Base-by-base conservation (phyloP, 768 basidiomycete species). In the Cyclocybe cylindracea region DNA sequence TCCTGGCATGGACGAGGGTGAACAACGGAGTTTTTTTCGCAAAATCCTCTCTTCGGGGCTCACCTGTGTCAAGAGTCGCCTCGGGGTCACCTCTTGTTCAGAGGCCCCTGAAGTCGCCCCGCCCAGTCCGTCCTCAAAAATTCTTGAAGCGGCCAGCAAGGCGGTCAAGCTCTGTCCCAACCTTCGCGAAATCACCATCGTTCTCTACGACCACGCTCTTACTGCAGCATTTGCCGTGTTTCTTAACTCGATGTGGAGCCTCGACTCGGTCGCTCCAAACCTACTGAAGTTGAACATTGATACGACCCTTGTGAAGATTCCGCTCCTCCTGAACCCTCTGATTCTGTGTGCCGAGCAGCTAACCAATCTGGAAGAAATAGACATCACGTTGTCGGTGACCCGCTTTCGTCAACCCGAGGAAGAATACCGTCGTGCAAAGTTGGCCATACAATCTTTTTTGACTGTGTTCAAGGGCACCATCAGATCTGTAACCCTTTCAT, bases 201-300 rank as follows among this genome's bases (percentile, higher is more conserved):
- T 63, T 9, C 48, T 70, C 19, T 58, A 64, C 41, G 65, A 67
- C 37, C 60, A 67, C 11, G 39, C 45, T 36, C 47, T 61, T n/a
- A 57, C 62, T 1, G 46, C 54, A 8, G 47, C 57, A 2, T 65
- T 66, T 42, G 41, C 44, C 18, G 44, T 41, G 5, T 66, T 65
- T 47, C 54, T 65, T 9, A 44, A 55, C 8, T 48, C 52, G 1
- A 24, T 68, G 4, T 60, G 63, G 61, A 45, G 48, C n/a, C 44
- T 46, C 7, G 43, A 53, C 37, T 57, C 57, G 1, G 31, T 67
- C 16, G 64, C 61, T 24, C 48, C 52, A 4, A 51, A 54, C 10
- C 39, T 67, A 10, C 46, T 54, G 24, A 57, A 58, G 33, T 34
- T 68, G 16, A 46, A 57, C 7, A 54, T 68, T n/a, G 60, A 64